Evolutionary conservation across 129 eudicot species (phyloP).

Genomic region (Solidago caesia): DNA sequence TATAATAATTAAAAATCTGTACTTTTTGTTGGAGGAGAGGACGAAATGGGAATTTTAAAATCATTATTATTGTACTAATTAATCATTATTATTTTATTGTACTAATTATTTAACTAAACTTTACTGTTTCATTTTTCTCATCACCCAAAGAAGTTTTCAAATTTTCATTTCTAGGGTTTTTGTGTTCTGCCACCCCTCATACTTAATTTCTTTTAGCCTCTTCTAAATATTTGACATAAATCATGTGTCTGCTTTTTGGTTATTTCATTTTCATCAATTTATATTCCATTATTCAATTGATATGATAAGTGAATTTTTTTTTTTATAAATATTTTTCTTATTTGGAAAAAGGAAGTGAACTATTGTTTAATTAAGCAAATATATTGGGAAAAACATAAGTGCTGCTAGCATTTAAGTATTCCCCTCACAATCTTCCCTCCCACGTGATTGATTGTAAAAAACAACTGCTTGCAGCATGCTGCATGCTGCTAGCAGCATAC

Average conservation of each 20-base stretch:
- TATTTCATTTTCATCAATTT: constrained; percentile 1
- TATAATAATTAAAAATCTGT: constrained; percentile 31
- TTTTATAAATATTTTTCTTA: too few species aligned
- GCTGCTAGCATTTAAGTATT: too few species aligned
- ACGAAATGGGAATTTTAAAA: constrained; percentile 32
- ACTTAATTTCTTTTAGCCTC: neutral
- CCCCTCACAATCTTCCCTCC: too few species aligned
- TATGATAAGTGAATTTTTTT: too few species aligned
- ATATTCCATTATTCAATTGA: neutral
- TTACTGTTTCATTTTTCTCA: neutral
- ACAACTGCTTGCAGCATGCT: too few species aligned
- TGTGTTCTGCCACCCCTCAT: constrained; percentile 16
- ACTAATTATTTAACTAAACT: constrained; percentile 8
- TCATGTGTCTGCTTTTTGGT: neutral
- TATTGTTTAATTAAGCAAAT: too few species aligned
- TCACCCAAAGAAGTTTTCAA: neutral
- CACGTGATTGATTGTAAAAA: too few species aligned
- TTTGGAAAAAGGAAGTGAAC: too few species aligned
- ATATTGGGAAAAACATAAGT: too few species aligned
- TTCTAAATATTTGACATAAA: neutral
- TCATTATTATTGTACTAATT: constrained; percentile 36
- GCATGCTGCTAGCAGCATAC: too few species aligned
- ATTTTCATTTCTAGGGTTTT: constrained; percentile 36
- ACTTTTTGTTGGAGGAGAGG: constrained; percentile 28
- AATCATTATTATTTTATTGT: constrained; percentile 10